Conservation (phyloP, 1,284 basidiomycete genomes). For the Ceratobasidium sp. region DNA sequence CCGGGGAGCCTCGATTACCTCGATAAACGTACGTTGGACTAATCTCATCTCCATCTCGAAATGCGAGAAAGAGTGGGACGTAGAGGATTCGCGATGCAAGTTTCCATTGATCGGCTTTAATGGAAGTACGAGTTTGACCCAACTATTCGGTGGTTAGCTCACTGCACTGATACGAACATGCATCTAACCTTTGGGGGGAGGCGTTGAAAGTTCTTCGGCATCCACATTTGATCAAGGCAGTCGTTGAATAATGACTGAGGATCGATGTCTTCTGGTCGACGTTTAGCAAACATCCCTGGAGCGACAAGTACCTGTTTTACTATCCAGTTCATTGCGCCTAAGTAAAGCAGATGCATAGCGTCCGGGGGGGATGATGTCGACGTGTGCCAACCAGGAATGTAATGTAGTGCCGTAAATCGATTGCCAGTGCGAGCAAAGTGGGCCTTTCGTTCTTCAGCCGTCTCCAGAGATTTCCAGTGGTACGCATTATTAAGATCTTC, state of each 20-base stretch:
- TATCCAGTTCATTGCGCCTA: too few relatives aligned
- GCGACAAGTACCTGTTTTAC: too few relatives aligned
- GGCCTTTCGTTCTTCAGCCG: neutral
- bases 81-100: neutral
- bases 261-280: too few relatives aligned
- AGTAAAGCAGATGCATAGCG: too few relatives aligned
- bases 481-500: slow-evolving; percentile 16
- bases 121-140: neutral
- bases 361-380: slow-evolving; percentile 10
- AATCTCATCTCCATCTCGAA: slow-evolving; percentile 13
- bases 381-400: slow-evolving; percentile 18
- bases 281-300: too few relatives aligned
- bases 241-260: slow-evolving; percentile 9
- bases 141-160: neutral
- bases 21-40: neutral
- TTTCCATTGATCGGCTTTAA: slow-evolving; percentile 29
- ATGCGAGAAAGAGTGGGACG: slow-evolving; percentile 5
- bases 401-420: slow-evolving; percentile 25
- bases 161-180: neutral
- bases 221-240: slow-evolving; percentile 8
- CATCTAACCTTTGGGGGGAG: slow-evolving; percentile 13
- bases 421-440: slow-evolving; percentile 2
- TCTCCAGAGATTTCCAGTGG: neutral
- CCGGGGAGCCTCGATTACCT: neutral
- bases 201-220: slow-evolving; percentile 7